Percentiles rank a stretch among this genome's conserved stretches.
Evolutionary conservation across 495 filamentous ascomycete genomes (phyloP).

Genomic region (Lentithecium fluviatile): DNA sequence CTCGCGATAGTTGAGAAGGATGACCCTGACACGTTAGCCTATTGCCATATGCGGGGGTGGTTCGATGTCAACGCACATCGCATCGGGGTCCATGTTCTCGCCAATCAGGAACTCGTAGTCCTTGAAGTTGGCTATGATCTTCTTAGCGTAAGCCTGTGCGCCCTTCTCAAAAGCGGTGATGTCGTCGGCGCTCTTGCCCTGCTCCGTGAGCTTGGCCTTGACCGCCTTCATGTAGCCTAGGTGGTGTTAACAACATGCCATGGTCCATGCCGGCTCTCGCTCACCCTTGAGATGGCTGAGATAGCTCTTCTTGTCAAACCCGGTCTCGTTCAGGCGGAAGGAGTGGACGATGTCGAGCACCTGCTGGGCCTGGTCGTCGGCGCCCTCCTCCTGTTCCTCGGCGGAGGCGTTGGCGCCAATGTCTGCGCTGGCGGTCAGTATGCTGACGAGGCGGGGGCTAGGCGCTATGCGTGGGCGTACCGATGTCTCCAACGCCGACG

Average conservation of each 20-base stretch:
- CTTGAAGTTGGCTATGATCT: slow-evolving; percentile 81
- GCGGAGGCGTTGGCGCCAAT: slow-evolving; percentile 97
- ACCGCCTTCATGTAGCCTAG: slow-evolving; percentile 87
- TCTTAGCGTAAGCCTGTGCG: slow-evolving; percentile 68
- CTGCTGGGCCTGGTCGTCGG: slow-evolving; percentile 66
- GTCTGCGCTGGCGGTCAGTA: slow-evolving; percentile 51
- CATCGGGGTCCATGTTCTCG: slow-evolving; percentile 84
- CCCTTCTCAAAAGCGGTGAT: slow-evolving; percentile 75
- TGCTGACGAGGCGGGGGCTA: background rate
- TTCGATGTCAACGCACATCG: slow-evolving; percentile 63
- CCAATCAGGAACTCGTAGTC: slow-evolving; percentile 94
- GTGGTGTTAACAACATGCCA: background rate
- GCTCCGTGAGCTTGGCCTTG: slow-evolving; percentile 64
- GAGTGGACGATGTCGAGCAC: slow-evolving; percentile 95
- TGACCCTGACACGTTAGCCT: slow-evolving; percentile 58
- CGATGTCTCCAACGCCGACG: slow-evolving; percentile 69
- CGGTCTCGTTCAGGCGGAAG: slow-evolving; percentile 78
- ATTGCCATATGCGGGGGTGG: slow-evolving; percentile 1
- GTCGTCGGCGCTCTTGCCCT: slow-evolving; percentile 58
- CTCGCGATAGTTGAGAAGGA: slow-evolving; percentile 95
- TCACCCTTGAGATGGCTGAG: slow-evolving; percentile 76
- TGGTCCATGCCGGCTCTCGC: slow-evolving; percentile 25
- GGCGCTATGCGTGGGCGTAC: slow-evolving; percentile 48
- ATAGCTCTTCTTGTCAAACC: slow-evolving; percentile 83
- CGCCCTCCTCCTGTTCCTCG: slow-evolving; percentile 74